Percentiles rank a stretch among this genome's conserved stretches.
Evolutionary conservation across 495 filamentous ascomycete species (phyloP).

Genomic region (Neurospora sublineolata): DNA sequence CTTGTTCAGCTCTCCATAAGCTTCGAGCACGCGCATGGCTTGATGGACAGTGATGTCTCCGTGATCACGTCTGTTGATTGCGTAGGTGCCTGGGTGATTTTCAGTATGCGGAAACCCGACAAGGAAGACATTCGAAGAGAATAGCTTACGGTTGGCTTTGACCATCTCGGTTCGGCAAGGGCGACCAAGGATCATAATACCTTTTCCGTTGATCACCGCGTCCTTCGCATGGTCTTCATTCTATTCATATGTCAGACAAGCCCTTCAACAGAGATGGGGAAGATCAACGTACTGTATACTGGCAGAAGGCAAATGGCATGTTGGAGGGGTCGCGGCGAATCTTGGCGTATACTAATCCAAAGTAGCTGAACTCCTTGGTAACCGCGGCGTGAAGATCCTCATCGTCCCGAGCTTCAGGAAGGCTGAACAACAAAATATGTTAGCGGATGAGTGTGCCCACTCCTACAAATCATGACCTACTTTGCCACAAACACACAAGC

Average conservation of each 20-base stretch:
- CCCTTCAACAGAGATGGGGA: neutral
- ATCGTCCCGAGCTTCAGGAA: slow-evolving; percentile 35
- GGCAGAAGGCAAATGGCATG: slow-evolving; percentile 55
- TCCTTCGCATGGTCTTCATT: slow-evolving; percentile 33
- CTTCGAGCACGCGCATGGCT: slow-evolving; percentile 27
- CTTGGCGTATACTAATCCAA: slow-evolving; percentile 49
- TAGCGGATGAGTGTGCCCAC: neutral
- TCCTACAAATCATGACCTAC: slow-evolving; percentile 28
- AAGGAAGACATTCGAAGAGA: neutral
- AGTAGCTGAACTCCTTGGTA: slow-evolving; percentile 38
- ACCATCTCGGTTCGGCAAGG: slow-evolving; percentile 46
- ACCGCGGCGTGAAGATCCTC: slow-evolving; percentile 40
- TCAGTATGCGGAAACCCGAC: slow-evolving; percentile 4
- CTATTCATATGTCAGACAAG: slow-evolving; percentile 13
- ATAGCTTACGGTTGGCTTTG: slow-evolving; percentile 40
- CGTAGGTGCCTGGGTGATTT: slow-evolving; percentile 32
- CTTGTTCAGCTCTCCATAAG: slow-evolving; percentile 28
- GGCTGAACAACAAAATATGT: slow-evolving; percentile 15
- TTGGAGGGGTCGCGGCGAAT: slow-evolving; percentile 43
- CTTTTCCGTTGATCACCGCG: slow-evolving; percentile 36
- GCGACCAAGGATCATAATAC: slow-evolving; percentile 41
- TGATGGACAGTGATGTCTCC: slow-evolving; percentile 28
- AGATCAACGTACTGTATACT: slow-evolving; percentile 42
- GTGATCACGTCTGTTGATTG: slow-evolving; percentile 34
- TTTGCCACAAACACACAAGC: slow-evolving; percentile 57